These are phyloP conservation scores for Clarireedia homoeocarpa DNA, from an alignment of 2,329 filamentous ascomycete species.

Conservation along the genomic window DNA sequence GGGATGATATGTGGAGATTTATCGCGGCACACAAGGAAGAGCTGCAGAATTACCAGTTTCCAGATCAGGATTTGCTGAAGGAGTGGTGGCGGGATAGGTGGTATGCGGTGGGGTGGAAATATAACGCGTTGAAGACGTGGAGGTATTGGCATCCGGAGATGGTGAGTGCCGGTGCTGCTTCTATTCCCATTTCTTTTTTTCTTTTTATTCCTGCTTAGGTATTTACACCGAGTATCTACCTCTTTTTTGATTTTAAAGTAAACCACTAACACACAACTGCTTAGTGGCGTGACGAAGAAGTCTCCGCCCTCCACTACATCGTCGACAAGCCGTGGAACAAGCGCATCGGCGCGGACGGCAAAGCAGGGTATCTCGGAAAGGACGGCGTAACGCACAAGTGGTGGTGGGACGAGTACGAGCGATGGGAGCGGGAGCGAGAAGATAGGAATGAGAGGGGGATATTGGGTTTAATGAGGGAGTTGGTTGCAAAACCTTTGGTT, in stretches of 20 bases:
- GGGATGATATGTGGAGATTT: slow-evolving; percentile 31
- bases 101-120: slow-evolving; percentile 48
- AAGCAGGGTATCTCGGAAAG: slow-evolving; percentile 33
- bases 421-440: slow-evolving; percentile 30
- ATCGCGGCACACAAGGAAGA: background rate
- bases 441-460: background rate
- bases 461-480: background rate
- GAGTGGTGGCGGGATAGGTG: slow-evolving; percentile 45
- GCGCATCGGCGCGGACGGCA: slow-evolving; percentile 33
- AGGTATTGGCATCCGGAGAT: slow-evolving; percentile 42
- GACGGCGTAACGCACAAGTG: slow-evolving; percentile 46
- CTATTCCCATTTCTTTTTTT: background rate
- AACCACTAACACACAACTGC: background rate
- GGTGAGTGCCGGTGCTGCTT: background rate
- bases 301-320: slow-evolving; percentile 53
- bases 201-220: background rate
- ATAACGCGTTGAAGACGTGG: slow-evolving; percentile 51
- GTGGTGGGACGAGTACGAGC: slow-evolving; percentile 43
- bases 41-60: slow-evolving; percentile 38
- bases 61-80: slow-evolving; percentile 49
- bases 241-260: background rate
- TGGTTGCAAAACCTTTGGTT: background rate
- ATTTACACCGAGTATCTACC: background rate
- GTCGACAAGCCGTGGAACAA: slow-evolving; percentile 53
- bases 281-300: slow-evolving; percentile 43